Evolutionary conservation across 2,329 filamentous ascomycete genomes (phyloP), one percentile per base, ranked within the genome.

Genomic region (Orbilia quercus): DNA sequence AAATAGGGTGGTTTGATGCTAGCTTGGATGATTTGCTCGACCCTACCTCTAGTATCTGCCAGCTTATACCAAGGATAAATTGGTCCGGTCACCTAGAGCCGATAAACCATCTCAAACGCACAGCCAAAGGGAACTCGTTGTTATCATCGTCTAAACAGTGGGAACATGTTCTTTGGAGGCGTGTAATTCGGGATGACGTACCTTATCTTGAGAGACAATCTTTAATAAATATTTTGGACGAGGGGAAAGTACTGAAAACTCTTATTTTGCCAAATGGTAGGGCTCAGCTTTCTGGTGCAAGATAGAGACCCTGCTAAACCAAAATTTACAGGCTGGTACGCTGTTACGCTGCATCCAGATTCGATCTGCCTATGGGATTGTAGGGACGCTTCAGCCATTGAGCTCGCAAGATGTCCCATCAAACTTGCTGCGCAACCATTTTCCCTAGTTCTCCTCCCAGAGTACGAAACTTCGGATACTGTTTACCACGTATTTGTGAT

Each of bases 61-160:
- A 65, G 0, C 83, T 85, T 45, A 82, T 82, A 53, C 81, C 84
- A 44, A 87, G 91, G 0, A 81, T 96, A 14, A 81, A 82, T 18
- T 96, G 92, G 91, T 91, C 91, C 1, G 93, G 94, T 0, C 93
- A 97, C 82, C 90, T 90, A 14, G 86, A 86, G 14, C 84, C 91
- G 0, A 88, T 97, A 74, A 89, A 90, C 78, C 96, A 96, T 79
- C 91, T 96, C 71, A 89, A 96, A 48, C 89, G 92, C 73, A 96
- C 93, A 78, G 90, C 90, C 45, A 91, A 89, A 77, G 93, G 92
- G 7, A 85, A 88, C 75, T 90, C 91, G 2, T 83, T 96, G 45
- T 88, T 96, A 31, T 96, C 93, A 5, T 86, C 91, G 57, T 96
- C 93, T 0, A 85, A 88, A 70, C 84, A 88, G 45, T 90, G 91